Evolutionary conservation across 2,329 filamentous ascomycete species (phyloP), one percentile per base, ranked within the genome.

Genomic region (Onygenales sp.): DNA sequence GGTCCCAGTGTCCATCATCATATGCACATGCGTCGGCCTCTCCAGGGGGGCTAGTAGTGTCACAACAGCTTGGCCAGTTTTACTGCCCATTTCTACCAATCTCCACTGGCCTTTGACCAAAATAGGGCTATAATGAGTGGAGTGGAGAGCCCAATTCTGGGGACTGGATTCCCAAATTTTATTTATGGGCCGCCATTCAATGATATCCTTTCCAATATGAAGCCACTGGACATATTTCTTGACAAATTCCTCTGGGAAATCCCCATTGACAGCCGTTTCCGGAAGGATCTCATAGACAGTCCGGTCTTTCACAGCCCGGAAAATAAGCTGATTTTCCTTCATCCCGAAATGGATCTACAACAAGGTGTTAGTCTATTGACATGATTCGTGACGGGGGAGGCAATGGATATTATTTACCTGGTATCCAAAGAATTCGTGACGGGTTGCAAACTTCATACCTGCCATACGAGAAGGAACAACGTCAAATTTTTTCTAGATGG

Each of bases 191-290:
- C 68, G 57, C 47, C 70, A 69, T 51, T 68, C 63, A 10, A 72
- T 51, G 21, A 52, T 51, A 0, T 57, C 54, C 0, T 50, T 58
- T 1, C 57, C 42, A 0, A 61, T 2, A 11, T 74, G 57, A 48
- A 75, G 71, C 78, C 78, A 81, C 52, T 80, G 77, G 0, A 68
- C 63, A 48, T 67, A 72, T 0, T 70, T 55, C 1, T 71, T 44
- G 1, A 74, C 57, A 8, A 80, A 72, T 0, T 54, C 44, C 0
- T 54, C 48, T 8, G 69, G 69, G 11, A 72, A 58, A 27, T 64
- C 59, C 10, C 46, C 57, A 7, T 27, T 7, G 3, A 72, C 57
- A 14, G 61, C 48, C 13, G 58, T 58, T 8, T 57, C 53, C 0
- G 67, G 63, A n/a, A 72, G 53, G 17, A 69, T 59, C 48, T 71